Conservation (phyloP, 495 filamentous ascomycete genomes). For the Penicillium paradoxum region DNA sequence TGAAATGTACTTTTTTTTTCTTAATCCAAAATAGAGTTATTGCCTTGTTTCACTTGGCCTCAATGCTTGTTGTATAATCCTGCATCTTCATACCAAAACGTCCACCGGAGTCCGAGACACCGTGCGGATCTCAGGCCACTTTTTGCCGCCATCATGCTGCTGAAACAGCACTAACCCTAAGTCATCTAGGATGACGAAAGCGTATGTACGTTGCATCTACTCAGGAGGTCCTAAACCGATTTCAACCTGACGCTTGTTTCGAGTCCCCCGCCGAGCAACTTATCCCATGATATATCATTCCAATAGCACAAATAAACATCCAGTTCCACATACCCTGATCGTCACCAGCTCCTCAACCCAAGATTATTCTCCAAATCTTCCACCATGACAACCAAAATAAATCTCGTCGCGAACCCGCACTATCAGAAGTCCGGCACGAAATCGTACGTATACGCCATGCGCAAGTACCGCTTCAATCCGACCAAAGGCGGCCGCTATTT, state of each 20-base stretch:
- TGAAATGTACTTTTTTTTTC: constrained; percentile 11
- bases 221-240: too few species aligned
- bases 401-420: constrained; percentile 53
- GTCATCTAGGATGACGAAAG: constrained; percentile 22
- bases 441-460: constrained; percentile 65
- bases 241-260: not conserved
- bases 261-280: not conserved
- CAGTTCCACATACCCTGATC: constrained; percentile 4
- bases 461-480: constrained; percentile 65
- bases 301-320: not conserved
- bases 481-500: constrained; percentile 66
- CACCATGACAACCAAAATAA: constrained; percentile 40
- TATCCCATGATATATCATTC: not conserved
- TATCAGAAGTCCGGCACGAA: constrained; percentile 64
- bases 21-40: constrained; percentile 23
- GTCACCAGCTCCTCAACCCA: not conserved
- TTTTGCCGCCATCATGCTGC: not conserved
- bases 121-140: constrained; percentile 21
- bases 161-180: constrained; percentile 9
- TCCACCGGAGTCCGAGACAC: constrained; percentile 4
- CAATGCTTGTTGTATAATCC: constrained; percentile 8
- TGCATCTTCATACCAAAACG: not conserved
- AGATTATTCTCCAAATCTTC: constrained; percentile 11
- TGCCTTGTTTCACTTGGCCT: not conserved
- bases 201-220: not conserved